Base-by-base conservation (phyloP, 176 grass and related monocot genomes). In the Phoenix dactylifera region DNA sequence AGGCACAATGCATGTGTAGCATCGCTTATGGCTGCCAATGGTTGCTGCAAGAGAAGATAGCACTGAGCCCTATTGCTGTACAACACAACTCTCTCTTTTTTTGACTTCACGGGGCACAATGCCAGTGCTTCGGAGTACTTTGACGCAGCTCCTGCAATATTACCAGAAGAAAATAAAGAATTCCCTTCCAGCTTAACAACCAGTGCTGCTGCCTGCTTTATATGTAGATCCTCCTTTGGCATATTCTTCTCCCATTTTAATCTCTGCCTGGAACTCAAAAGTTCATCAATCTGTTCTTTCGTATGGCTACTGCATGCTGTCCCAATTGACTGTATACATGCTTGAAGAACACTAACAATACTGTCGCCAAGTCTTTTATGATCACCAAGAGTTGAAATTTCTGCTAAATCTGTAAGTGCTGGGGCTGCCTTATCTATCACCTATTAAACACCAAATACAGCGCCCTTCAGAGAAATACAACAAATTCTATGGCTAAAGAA, bases 181-280 rank as follows among this genome's bases (percentile, higher is more conserved):
- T 98, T 98, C 6, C 93, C 93, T 91, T 92, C 87, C 48, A 98
- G 80, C 65, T 97, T 97, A 25, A 97, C 84, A 72, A 97, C 93
- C 77, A 97, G 74, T 51, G 93, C 83, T 48, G 93, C 93, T 52
- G 93, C 93, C 71, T 97, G 93, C 74, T 98, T 98, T 62, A 98
- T 98, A 65, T 85, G 87, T 39, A 98, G 81, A 70, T 98, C 93
- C 70, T 92, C 93, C 56, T 98, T 98, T 5, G 87, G 93, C 81
- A 98, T 88, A 72, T 64, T 85, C 77, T 92, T 98, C 63, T 98
- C 93, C 61, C 75, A 69, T 59, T 88, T 98, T 62, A 77, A 73
- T 64, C 74, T 88, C 74, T 98, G 80, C 71, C 83, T 89, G 72
- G 76, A 92, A 55, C 60, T 84, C 55, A 90, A 63, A 26, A 98